Evolutionary conservation across 164 flowering plant species (phyloP), one percentile per base, ranked within the genome.

Genomic region (Taxillus chinensis): DNA sequence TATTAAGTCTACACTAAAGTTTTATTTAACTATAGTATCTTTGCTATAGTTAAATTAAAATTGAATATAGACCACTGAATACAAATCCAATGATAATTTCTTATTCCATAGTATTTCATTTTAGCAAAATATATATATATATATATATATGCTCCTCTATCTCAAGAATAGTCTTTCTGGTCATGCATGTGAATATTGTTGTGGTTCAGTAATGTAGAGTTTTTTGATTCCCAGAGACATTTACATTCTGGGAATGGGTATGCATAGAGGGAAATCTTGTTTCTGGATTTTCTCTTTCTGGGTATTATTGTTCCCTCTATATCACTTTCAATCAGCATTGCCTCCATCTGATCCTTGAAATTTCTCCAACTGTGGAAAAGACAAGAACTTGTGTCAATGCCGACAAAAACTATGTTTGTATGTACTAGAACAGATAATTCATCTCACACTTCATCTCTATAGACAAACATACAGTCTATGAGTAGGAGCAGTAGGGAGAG

Each of bases 241-340:
- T 73, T 67, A 66, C 97, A 91, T 53, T 85, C 92, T 27, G 89
- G 92, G 17, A 81, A 78, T 65, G 98, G 98, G 60, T 71, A 77
- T 3, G 75, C 67, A 55, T 78, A 91, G 63, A 91, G 69, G 14
- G 98, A 89, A 58, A 76, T 72, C 63, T 78, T 75, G 64, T 75
- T 70, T 56, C 72, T 82, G 60, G 70, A 45, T 71, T 83, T 86
- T 60, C 69, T 76, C n/a, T 69, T 55, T 62, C 78, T 77, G 27
- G 84, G 86, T 52, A 79, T 72, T 67, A 73, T 79, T 61, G 76
- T 67, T 17, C 96, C 89, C 69, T 82, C 81, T 7, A 83, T 81
- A 63, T 91, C 91, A 63, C 84, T 91, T 65, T 89, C 89, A 0
- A 62, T 64, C 3, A 85, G 85, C 96, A 91, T 89, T 37, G 43